Percentiles rank a stretch among this genome's conserved stretches.
Conservation (phyloP, 257 asterid species). For the Petunia secreta region DNA sequence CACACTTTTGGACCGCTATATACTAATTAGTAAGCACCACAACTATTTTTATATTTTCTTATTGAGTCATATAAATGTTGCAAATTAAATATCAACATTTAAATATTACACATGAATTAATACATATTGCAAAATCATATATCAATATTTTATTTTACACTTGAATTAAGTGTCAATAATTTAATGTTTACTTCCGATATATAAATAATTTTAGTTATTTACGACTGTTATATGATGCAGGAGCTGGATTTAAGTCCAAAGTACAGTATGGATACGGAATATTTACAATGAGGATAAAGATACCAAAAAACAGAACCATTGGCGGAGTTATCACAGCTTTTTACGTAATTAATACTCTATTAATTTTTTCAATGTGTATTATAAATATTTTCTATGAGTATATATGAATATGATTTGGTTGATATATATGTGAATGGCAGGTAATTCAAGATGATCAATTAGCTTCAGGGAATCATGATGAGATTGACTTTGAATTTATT, state of each 20-base stretch:
- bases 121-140: background rate
- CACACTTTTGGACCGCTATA: too few relatives aligned
- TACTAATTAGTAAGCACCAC: too few relatives aligned
- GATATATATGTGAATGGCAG: background rate
- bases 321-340: slow-evolving; percentile 9
- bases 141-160: background rate
- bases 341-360: background rate
- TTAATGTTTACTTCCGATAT: background rate
- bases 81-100: background rate
- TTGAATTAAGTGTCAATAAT: background rate
- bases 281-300: background rate
- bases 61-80: background rate
- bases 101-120: background rate
- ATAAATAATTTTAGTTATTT: background rate
- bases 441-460: slow-evolving; percentile 1
- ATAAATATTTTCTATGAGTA: too few relatives aligned
- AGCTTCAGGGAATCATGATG: background rate
- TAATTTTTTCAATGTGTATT: background rate
- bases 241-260: slow-evolving; percentile 16
- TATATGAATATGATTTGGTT: background rate
- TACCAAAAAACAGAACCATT: background rate
- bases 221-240: background rate
- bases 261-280: background rate
- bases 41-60: background rate
- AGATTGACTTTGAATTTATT: background rate